Evolutionary conservation across 1,284 basidiomycete genomes (phyloP), one percentile per base, ranked within the genome.

Genomic region (Pseudozyma thailandica): DNA sequence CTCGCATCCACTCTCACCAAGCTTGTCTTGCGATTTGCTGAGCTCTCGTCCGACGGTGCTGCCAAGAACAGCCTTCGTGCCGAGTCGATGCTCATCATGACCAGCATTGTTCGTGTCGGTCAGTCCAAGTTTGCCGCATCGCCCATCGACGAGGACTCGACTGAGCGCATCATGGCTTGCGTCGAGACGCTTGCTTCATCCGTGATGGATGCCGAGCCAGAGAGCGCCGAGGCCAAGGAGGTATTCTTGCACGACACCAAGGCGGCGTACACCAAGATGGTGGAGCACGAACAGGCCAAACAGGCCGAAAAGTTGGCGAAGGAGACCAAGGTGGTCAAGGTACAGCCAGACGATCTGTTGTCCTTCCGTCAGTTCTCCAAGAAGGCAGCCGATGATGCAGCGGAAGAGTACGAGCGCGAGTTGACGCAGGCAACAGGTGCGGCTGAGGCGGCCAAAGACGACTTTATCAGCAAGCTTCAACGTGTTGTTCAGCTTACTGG

Each of bases 21-120:
- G 85, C 88, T 99, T 26, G 91, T 96, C 10, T 86, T 98, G 43
- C 88, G 94, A 23, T 93, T 90, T 81, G 86, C 88, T 20, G 88
- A 91, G 69, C 84, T 89, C 27, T 82, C 83, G 18, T 84, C 85
- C 50, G 86, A 88, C 33, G 86, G 88, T 49, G 94, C 94, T 75
- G 85, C 70, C 37, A 74, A 78, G 66, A 82, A 82, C 62, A 66
- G 72, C 37, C 49, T 98, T 10, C 89, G 91, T 26, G 95, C 95
- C 18, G 95, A 98, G 87, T 90, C 93, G 3, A 98, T 98, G 92
- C 87, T 98, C 60, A 94, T 98, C 82, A 98, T 99, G 95, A 91
- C 93, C 2, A 96, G 93, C 16, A 87, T 96, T 79, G 92, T 98
- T 77, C 92, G 95, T 47, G 93, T 98, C 46, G 96, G 96, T 38